Evolutionary conservation across 768 basidiomycete genomes (phyloP), one percentile per base, ranked within the genome.

Genomic region (Calocera cornea): DNA sequence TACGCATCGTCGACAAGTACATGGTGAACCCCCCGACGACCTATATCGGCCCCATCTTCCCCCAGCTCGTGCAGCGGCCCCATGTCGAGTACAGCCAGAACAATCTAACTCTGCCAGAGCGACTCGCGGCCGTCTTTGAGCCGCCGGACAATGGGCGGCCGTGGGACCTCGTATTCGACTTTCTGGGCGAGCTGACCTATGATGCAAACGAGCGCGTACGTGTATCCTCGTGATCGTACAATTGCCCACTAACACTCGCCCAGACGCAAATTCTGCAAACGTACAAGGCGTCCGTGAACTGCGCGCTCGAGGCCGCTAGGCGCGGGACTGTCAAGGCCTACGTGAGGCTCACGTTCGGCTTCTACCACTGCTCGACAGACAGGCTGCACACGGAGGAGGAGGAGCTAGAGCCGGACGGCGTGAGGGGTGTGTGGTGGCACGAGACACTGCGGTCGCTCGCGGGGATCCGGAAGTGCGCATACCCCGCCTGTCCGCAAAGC

Each of bases 401-500:
- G 54, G 86, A 87, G 67, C 77, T 86, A 16, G 88, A 88, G 73
- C 90, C 92, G 12, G 76, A 79, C 22, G 87, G 86, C 50, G 82
- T 84, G 5, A 76, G 86, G 68, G 91, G 92, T 19, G 84, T 79
- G 19, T 94, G 92, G 92, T 93, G 90, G 89, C 92, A 94, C 71
- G 92, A 93, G 78, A 85, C 88, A 0, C 78, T 89, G 29, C 83
- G 91, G 36, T 83, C 83, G 74, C 75, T 93, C 69, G 89, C 86
- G 24, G 84, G 86, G 3, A 89, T 92, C 67, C 80, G 85, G 69
- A 83, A 84, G 90, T 91, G 72, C 66, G 82, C 77, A n/a, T 47
- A 27, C 34, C 34, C 38, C 19, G 14, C 44, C n/a, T n/a, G 24
- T 33, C 36, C 67, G 17, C 73, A 34, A 69, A 27, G 12, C 31